Evolutionary conservation across 352 stramenopile species (phyloP).

Genomic region (Globisporangium nagaii): DNA sequence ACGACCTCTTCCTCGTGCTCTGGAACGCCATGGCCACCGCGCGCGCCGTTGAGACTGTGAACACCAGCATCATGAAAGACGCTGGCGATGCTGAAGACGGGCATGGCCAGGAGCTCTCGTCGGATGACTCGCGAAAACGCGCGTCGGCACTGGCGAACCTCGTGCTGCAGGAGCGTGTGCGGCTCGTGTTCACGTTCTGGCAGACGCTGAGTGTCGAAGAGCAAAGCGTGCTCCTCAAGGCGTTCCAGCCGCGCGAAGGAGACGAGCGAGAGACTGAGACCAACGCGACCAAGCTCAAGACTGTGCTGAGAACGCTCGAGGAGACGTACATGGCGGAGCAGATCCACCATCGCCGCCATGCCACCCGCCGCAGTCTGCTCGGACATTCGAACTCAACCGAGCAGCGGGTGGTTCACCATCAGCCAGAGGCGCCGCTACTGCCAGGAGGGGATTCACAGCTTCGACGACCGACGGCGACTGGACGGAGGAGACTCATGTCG

Average conservation of each 20-base stretch:
- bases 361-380: slow-evolving; percentile 20
- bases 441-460: background rate
- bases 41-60: slow-evolving; percentile 8
- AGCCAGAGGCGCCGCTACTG: slow-evolving; percentile 1
- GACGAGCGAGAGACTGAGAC: background rate
- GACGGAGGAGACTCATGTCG: slow-evolving; percentile 6
- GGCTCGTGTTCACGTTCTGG: slow-evolving; percentile 41
- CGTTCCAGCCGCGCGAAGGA: slow-evolving; percentile 14
- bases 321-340: slow-evolving; percentile 61
- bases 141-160: slow-evolving; percentile 35
- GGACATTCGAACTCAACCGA: background rate
- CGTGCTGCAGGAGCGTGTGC: slow-evolving; percentile 60
- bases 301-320: slow-evolving; percentile 43
- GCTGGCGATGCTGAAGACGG: background rate
- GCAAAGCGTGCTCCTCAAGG: slow-evolving; percentile 27
- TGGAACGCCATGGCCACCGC: slow-evolving; percentile 56
- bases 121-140: slow-evolving; percentile 27
- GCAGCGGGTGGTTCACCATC: background rate
- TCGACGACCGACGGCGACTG: background rate
- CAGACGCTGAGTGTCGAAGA: slow-evolving; percentile 52
- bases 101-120: background rate
- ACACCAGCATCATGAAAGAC: slow-evolving; percentile 5
- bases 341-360: slow-evolving; percentile 37
- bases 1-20: slow-evolving; percentile 51
- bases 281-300: slow-evolving; percentile 21